A percentile compares a stretch with the other conserved stretches of the same genome.
These are phyloP conservation scores for Mediolabrus comicus DNA, from an alignment of 108 stramenopile species.

Conservation along the genomic window DNA sequence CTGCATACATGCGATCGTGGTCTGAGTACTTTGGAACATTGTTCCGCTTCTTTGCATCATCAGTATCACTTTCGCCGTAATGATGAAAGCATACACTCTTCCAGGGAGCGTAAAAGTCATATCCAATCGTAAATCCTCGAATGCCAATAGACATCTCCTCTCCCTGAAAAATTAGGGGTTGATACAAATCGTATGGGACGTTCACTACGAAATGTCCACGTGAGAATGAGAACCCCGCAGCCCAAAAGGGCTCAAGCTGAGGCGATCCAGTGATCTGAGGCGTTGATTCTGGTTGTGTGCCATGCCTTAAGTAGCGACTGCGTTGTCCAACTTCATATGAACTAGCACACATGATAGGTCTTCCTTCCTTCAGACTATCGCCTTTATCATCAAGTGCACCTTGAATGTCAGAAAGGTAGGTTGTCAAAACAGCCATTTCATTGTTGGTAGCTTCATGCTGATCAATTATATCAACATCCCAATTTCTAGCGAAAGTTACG, in stretches of 20 bases:
- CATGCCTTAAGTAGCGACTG: constrained; percentile 81
- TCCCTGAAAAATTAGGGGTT: constrained; percentile 83
- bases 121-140: constrained; percentile 85
- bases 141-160: constrained; percentile 90
- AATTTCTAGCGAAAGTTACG: constrained; percentile 84
- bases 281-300: constrained; percentile 75
- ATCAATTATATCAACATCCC: constrained; percentile 88
- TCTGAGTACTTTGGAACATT: constrained; percentile 83
- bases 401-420: constrained; percentile 82
- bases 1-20: constrained; percentile 56
- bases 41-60: constrained; percentile 44
- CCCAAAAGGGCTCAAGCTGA: constrained; percentile 88
- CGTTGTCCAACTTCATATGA: constrained; percentile 77
- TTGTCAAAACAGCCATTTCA: constrained; percentile 91
- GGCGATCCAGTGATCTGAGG: constrained; percentile 70
- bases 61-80: constrained; percentile 72
- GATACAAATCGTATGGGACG: constrained; percentile 77
- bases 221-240: constrained; percentile 87
- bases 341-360: constrained; percentile 90
- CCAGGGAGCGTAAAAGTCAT: constrained; percentile 89
- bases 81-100: constrained; percentile 87
- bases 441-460: constrained; percentile 81
- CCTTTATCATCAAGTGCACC: constrained; percentile 70
- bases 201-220: constrained; percentile 86
- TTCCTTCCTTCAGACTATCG: constrained; percentile 60